These are phyloP conservation scores for Aspergillus brasiliensis DNA, from an alignment of 2,329 filamentous ascomycete genomes.

Conservation along the genomic window DNA sequence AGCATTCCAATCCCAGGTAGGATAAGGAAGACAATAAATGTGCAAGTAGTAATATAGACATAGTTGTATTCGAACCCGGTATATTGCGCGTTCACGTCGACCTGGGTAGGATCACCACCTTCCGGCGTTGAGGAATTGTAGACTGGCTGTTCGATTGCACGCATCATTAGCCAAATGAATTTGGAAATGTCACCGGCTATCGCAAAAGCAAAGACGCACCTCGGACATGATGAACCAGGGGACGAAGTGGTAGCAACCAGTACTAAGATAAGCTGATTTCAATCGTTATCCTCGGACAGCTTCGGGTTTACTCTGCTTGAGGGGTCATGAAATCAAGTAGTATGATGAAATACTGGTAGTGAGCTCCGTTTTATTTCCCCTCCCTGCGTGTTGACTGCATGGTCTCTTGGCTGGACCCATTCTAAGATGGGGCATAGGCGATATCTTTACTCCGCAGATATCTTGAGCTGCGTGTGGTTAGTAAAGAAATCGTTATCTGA, in stretches of 20 bases:
- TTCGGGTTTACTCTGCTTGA: background rate
- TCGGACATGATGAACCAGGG: background rate
- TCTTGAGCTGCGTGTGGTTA: background rate
- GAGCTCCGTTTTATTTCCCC: background rate
- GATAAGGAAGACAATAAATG: constrained; percentile 66
- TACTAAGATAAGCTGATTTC: background rate
- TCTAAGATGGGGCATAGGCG: background rate
- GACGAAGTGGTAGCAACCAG: too few species aligned
- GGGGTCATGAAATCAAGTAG: background rate
- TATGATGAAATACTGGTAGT: background rate
- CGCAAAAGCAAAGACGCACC: background rate
- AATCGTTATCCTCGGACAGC: background rate
- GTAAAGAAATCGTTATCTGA: background rate
- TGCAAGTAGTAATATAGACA: constrained; percentile 59
- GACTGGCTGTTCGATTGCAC: constrained; percentile 26
- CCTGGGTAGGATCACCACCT: constrained; percentile 56
- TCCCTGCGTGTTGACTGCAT: background rate
- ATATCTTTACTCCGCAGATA: background rate
- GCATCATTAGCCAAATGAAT: background rate
- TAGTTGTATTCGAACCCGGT: constrained; percentile 63
- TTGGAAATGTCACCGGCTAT: background rate
- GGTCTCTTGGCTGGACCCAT: background rate
- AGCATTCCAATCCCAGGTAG: constrained; percentile 67
- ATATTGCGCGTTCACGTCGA: constrained; percentile 62
- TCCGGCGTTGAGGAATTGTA: constrained; percentile 48